These are phyloP conservation scores for Cochlearia excelsa DNA, from an alignment of 345 rosid species.

Conservation along the genomic window DNA sequence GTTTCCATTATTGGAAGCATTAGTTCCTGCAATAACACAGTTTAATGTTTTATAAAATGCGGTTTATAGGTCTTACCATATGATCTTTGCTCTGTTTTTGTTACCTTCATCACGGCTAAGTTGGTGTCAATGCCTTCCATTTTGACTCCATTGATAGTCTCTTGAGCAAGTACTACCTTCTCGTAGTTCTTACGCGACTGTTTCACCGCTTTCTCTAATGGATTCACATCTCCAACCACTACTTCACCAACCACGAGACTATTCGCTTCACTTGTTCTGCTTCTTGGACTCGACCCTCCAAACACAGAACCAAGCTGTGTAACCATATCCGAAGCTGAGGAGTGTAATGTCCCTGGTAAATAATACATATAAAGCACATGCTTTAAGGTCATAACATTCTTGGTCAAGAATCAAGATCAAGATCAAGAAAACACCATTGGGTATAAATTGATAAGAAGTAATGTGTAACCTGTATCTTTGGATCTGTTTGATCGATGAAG, in stretches of 20 bases:
- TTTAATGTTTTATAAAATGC: background rate
- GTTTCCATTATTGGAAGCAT: constrained; percentile 65
- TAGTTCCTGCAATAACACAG: constrained; percentile 56
- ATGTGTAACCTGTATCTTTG: constrained; percentile 41
- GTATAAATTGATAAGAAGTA: background rate
- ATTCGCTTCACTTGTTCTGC: constrained; percentile 26
- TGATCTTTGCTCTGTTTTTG: background rate
- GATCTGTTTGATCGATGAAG: constrained; percentile 42
- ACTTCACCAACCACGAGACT: constrained; percentile 75
- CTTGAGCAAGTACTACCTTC: constrained; percentile 74
- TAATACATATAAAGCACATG: background rate
- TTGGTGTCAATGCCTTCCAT: constrained; percentile 94
- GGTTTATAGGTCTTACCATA: background rate
- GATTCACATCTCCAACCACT: constrained; percentile 80
- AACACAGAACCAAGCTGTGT: constrained; percentile 73
- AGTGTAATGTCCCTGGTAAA: constrained; percentile 43
- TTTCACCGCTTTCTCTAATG: constrained; percentile 73
- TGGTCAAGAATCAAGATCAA: constrained; percentile 14
- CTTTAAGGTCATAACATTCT: constrained; percentile 14
- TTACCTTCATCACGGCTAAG: constrained; percentile 98
- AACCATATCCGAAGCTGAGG: constrained; percentile 78
- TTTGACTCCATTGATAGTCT: constrained; percentile 84
- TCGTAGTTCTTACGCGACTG: constrained; percentile 75
- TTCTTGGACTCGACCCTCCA: constrained; percentile 61
- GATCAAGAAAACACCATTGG: constrained; percentile 1